phyloP scores from a whole-genome alignment of 306 rosid species.

The Glycyrrhiza uralensis region DNA sequence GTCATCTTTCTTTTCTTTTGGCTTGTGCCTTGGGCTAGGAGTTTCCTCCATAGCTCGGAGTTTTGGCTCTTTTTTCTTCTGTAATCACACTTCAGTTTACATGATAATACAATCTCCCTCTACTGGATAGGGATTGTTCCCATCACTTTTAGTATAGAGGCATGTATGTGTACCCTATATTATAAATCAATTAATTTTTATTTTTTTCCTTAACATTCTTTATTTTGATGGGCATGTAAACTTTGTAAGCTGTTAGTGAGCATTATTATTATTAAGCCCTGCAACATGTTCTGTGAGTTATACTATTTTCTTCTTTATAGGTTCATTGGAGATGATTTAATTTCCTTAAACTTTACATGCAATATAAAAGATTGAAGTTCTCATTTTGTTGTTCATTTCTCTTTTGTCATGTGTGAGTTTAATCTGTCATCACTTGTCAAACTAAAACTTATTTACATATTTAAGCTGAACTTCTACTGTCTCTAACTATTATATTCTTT shows the following conservation, averaged over 20 bases:
- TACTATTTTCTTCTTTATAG: not conserved
- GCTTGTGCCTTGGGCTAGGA: not conserved
- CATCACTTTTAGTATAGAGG: not conserved
- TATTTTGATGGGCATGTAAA: not conserved
- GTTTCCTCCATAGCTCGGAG: not conserved
- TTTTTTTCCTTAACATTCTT: not conserved
- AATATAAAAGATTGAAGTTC: not conserved
- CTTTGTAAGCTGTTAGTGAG: not conserved
- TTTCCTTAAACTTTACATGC: constrained; percentile 1
- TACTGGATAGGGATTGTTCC: not conserved
- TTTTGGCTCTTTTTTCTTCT: not conserved
- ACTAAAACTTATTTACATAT: not conserved
- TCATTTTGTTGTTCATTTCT: not conserved
- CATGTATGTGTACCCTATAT: too few species aligned
- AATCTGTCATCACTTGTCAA: not conserved
- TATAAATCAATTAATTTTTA: not conserved
- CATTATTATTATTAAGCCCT: not conserved
- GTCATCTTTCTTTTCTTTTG: not conserved
- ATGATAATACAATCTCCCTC: not conserved
- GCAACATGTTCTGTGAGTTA: not conserved
- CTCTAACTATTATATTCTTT: not conserved
- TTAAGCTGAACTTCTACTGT: not conserved
- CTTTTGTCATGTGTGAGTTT: not conserved
- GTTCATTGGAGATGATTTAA: not conserved
- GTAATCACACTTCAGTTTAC: not conserved